phyloP scores from a whole-genome alignment of 805 yeast genomes.

The Yamadazyma sp. region DNA sequence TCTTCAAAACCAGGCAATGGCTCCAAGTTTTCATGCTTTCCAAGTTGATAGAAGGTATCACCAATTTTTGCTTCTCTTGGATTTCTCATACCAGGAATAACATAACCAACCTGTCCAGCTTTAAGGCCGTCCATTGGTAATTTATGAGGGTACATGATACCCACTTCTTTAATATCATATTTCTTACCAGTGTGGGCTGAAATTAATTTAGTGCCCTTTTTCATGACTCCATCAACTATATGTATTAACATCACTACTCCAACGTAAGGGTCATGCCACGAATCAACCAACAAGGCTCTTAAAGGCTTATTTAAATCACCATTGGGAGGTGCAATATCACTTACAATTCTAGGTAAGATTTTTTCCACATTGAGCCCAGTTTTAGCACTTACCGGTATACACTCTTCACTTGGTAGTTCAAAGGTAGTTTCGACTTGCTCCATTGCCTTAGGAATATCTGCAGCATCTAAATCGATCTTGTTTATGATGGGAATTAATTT shows the following conservation, averaged over 20 bases:
- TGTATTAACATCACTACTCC: conserved; percentile 87
- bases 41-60: conserved; percentile 74
- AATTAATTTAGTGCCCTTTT: conserved; percentile 69
- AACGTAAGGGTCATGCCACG: conserved; percentile 92
- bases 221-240: conserved; percentile 77
- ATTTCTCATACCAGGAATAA: conserved; percentile 92
- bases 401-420: conserved; percentile 71
- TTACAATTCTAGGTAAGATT: conserved; percentile 78
- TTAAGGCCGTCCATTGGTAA: conserved; percentile 57
- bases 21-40: conserved; percentile 53
- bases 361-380: conserved; percentile 78
- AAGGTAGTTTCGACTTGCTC: conserved; percentile 85
- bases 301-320: conserved; percentile 55
- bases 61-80: conserved; percentile 87
- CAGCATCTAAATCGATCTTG: conserved; percentile 85
- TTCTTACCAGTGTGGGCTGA: conserved; percentile 74
- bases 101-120: conserved; percentile 94
- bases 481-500: conserved; percentile 85
- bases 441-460: conserved; percentile 75
- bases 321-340: conserved; percentile 74
- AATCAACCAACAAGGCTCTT: conserved; percentile 84
- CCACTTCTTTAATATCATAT: conserved; percentile 89
- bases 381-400: conserved; percentile 87
- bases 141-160: conserved; percentile 92
- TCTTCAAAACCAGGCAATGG: conserved; percentile 95